A percentile compares a stretch with the other conserved stretches of the same genome.
phyloP scores from a whole-genome alignment of 2,329 filamentous ascomycete species.

The Apiospora koreana region DNA sequence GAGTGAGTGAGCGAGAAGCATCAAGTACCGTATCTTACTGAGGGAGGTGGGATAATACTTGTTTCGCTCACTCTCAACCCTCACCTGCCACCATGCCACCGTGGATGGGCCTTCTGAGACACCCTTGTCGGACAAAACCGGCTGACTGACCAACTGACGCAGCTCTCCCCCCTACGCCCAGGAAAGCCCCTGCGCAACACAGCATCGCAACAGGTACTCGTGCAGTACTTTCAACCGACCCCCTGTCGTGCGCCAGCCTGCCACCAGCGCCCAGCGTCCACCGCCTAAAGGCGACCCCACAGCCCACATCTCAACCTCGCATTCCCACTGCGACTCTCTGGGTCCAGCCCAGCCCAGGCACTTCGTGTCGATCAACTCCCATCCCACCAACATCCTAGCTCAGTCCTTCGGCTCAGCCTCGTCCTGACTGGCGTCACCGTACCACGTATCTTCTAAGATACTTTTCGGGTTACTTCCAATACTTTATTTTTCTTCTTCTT shows the following conservation, averaged over 20 bases:
- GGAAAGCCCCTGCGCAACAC: conserved; percentile 7
- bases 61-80: not conserved
- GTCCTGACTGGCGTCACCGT: conserved; percentile 32
- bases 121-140: conserved; percentile 9
- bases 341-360: conserved; percentile 16
- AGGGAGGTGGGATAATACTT: not conserved
- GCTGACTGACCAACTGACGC: conserved; percentile 11
- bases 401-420: conserved; percentile 31
- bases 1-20: not conserved
- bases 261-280: not conserved
- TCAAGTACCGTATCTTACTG: conserved; percentile 4
- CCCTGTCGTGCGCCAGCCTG: conserved; percentile 6
- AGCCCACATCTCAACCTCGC: conserved; percentile 4
- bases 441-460: conserved; percentile 23
- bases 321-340: conserved; percentile 4
- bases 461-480: not conserved
- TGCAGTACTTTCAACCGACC: not conserved
- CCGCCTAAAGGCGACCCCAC: conserved; percentile 3
- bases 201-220: not conserved
- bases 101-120: not conserved
- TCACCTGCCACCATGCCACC: conserved; percentile 6
- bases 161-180: not conserved
- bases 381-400: conserved; percentile 1
- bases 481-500: conserved; percentile 18
- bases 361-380: conserved; percentile 16